Base-by-base conservation (phyloP, 2,329 filamentous ascomycete species). In the Trichoderma harzianum region DNA sequence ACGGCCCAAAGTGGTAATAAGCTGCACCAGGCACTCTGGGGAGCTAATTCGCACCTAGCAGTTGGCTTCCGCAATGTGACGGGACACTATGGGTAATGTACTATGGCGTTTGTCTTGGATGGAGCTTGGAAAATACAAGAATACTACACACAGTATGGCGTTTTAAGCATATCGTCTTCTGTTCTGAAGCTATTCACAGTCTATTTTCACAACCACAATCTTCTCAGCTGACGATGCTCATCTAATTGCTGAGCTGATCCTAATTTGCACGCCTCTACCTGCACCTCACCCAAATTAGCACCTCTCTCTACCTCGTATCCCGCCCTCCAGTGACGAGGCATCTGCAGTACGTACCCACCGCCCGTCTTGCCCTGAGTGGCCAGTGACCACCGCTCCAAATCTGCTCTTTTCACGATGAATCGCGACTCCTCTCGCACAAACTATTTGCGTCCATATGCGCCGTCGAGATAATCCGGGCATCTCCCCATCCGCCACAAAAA, bases 271-370 rank as follows among this genome's bases (percentile, higher is more conserved):
- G n/a, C 53, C 18, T n/a, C 7, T 10, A 1, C 16, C 24, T 18
- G 53, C 26, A 58, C 3, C 26, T 43, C 26, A 18, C 18, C 55
- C 18, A 32, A 60, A 60, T 60, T 34, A 1, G 26, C 12, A 60
- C 55, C 55, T 24, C 47, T 24, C 1, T 34, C 32, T 62, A 26
- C 60, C 34, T 63, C 34, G 60, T 28, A n/a, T 53, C 21, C 47
- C 21, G 47, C 21, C 10, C n/a, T 18, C 34, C 34, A 11, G 51
- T 24, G 21, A 69, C 57, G 47, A 58, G 64, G 64, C 64, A 36
- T 28, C 39, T 16, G 61, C 21, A 39, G 47, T 60, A 60, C 55
- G 65, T 68, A 60, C 34, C 65, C 34, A 68, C 65, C 58, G 65
- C n/a, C 53, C 26, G 65, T 60, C 53, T 28, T 43, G 34, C 64